These are phyloP conservation scores for Colletotrichum ledebouriae DNA, from an alignment of 2,329 filamentous ascomycete species.

Conservation along the genomic window DNA sequence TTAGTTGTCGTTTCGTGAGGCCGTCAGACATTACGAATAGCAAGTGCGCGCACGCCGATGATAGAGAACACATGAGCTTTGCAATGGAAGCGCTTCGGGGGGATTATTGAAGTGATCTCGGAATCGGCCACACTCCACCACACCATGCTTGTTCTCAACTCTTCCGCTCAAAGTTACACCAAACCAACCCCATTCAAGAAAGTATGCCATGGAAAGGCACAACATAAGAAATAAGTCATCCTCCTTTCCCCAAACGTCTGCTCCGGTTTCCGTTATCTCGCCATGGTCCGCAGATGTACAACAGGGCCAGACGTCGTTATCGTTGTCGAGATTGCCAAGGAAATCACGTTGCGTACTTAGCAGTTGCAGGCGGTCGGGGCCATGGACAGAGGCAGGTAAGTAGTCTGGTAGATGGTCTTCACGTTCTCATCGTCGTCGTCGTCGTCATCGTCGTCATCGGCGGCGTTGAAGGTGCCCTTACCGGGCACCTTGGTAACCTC, in stretches of 20 bases:
- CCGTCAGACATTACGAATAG: conserved; percentile 12
- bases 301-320: neutral
- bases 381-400: conserved; percentile 35
- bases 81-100: conserved; percentile 3
- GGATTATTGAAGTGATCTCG: conserved; percentile 19
- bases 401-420: conserved; percentile 38
- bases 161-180: conserved; percentile 9
- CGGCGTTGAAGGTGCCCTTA: conserved; percentile 5
- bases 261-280: conserved; percentile 20
- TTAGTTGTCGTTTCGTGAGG: neutral
- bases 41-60: conserved; percentile 6
- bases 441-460: conserved; percentile 20
- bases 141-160: conserved; percentile 11
- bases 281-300: conserved; percentile 9
- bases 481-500: conserved; percentile 22
- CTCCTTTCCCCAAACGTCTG: conserved; percentile 1
- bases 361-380: conserved; percentile 35
- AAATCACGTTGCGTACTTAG: conserved; percentile 8
- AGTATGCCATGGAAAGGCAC: conserved; percentile 3
- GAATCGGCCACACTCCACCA: conserved; percentile 21
- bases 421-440: neutral
- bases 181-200: conserved; percentile 10
- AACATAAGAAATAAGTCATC: conserved; percentile 15
- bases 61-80: neutral
- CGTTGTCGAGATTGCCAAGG: neutral